A percentile compares a stretch with the other conserved stretches of the same genome.
Conservation (phyloP, 305 asterid genomes). For the Nicotiana rustica region DNA sequence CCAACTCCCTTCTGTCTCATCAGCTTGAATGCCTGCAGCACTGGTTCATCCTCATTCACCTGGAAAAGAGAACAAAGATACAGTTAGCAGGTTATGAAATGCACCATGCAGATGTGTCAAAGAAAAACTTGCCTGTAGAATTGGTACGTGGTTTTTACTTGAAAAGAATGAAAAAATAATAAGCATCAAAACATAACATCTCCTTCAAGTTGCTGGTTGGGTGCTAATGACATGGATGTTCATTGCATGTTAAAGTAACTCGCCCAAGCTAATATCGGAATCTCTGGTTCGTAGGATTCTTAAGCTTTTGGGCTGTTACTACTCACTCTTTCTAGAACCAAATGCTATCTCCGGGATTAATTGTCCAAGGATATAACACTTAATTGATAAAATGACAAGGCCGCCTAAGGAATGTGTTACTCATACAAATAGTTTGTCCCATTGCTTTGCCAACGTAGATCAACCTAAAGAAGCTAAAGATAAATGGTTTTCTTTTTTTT, state of each 20-base stretch:
- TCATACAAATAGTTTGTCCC: background rate
- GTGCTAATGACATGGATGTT: background rate
- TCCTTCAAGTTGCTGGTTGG: background rate
- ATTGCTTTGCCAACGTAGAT: background rate
- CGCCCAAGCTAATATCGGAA: background rate
- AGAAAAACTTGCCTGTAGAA: background rate
- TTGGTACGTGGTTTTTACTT: background rate
- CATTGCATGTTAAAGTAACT: background rate
- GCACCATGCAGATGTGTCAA: background rate
- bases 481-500: background rate
- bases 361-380: background rate
- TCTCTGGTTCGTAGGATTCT: background rate
- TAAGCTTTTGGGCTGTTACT: background rate
- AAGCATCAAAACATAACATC: background rate
- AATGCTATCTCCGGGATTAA: background rate
- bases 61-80: slow-evolving; percentile 38
- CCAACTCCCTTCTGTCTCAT: slow-evolving; percentile 94
- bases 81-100: background rate
- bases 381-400: background rate
- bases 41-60: slow-evolving; percentile 95
- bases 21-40: slow-evolving; percentile 89
- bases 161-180: background rate
- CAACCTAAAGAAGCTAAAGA: background rate
- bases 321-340: background rate
- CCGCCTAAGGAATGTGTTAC: background rate